Base-by-base conservation (phyloP, 257 asterid genomes). In the Leptodermis oblonga region DNA sequence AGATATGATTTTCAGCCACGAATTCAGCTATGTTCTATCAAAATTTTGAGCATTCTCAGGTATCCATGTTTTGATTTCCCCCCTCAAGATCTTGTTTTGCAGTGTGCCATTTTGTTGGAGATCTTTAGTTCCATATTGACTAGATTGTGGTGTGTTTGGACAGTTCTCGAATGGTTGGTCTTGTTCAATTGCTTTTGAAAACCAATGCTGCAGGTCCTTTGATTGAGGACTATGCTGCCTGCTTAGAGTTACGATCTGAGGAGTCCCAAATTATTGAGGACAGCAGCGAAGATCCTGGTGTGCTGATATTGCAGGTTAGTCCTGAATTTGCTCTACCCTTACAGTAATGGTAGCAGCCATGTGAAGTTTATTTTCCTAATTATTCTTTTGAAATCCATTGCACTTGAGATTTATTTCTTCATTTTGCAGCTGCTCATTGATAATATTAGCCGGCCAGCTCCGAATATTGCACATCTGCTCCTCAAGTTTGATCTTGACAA, bases 81-180 rank as follows among this genome's bases (percentile, higher is more conserved):
- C 13, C 2, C 22, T 67, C 76, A 69, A 74, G 42, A 34, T 17
- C 59, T 61, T 46, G 25, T 68, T 12, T 62, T 74, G 59, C 58
- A 36, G 9, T 59, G 68, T 75, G 33, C 48, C 78, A 22, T 45
- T 75, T 52, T 31, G 65, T 73, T 71, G 49, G 55, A 71, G 60
- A 22, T 59, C 65, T 65, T 61, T 36, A n/a, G 60, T 43, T 59
- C 70, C 20, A 23, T 17, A 15, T 28, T 69, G 33, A 74, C 20
- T 30, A 46, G 51, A 45, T 71, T 54, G 58, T 74, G 49, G 45
- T 43, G 14, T 72, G 70, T 67, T 36, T 45, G 85, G 77, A 77
- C 96, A 94, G 99, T 82, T 86, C 95, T 58, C 91, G 97, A 25
- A 85, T 94, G 92, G 82, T 74, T 78, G 97, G 99, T 80, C 97